These are phyloP conservation scores for Pleurotus cornucopiae DNA, from an alignment of 768 basidiomycete species.

Conservation along the genomic window DNA sequence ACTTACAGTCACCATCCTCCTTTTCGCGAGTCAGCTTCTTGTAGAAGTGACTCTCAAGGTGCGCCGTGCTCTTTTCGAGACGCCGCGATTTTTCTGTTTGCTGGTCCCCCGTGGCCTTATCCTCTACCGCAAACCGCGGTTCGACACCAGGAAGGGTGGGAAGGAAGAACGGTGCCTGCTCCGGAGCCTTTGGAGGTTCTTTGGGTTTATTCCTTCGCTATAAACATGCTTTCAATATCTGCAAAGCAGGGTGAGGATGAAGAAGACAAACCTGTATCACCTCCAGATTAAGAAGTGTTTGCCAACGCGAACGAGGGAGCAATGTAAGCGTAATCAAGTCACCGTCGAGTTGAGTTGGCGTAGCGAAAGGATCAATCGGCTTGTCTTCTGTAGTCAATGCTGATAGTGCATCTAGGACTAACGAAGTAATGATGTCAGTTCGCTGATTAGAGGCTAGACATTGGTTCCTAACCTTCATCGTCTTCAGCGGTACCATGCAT, in stretches of 20 bases:
- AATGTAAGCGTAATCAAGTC: constrained; percentile 92
- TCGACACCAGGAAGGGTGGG: constrained; percentile 90
- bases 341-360: constrained; percentile 84
- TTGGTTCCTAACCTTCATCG: constrained; percentile 54
- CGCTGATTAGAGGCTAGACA: neutral
- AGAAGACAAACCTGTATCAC: constrained; percentile 69
- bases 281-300: constrained; percentile 93
- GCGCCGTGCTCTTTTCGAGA: constrained; percentile 47
- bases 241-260: neutral
- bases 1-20: constrained; percentile 66
- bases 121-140: constrained; percentile 64
- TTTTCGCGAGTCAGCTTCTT: constrained; percentile 57
- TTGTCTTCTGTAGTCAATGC: constrained; percentile 57
- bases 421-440: constrained; percentile 2
- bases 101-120: constrained; percentile 30
- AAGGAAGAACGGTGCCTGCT: constrained; percentile 95
- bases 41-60: constrained; percentile 66
- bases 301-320: constrained; percentile 91
- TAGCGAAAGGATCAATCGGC: constrained; percentile 68
- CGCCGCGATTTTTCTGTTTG: constrained; percentile 42
- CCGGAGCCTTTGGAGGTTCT: constrained; percentile 91
- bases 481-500: constrained; percentile 78
- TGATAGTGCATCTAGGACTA: constrained; percentile 73
- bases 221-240: neutral
- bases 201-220: constrained; percentile 96